phyloP scores from a whole-genome alignment of 106 monocot genomes.

The Dendrobium nobile region DNA sequence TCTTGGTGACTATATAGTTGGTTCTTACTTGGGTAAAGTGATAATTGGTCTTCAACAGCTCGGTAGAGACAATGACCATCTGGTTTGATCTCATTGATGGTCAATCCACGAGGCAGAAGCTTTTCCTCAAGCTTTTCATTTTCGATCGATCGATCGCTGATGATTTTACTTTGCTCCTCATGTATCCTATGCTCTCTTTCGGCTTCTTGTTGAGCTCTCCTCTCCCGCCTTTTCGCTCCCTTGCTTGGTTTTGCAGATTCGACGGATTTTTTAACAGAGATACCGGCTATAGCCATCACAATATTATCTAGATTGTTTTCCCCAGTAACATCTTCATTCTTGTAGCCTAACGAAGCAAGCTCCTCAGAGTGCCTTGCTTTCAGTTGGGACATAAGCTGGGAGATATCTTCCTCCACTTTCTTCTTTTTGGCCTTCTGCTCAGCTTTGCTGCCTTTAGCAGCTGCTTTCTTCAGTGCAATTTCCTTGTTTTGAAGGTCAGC shows the following conservation, averaged over 20 bases:
- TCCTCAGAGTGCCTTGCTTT: conserved; percentile 53
- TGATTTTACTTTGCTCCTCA: conserved; percentile 53
- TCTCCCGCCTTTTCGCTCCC: conserved; percentile 39
- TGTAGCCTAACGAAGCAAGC: conserved; percentile 44
- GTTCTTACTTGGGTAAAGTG: conserved; percentile 9
- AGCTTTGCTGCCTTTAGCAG: conserved; percentile 81
- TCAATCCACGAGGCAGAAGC: conserved; percentile 52
- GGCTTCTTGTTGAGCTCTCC: conserved; percentile 69
- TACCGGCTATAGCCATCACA: conserved; percentile 55
- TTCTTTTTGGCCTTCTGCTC: conserved; percentile 87
- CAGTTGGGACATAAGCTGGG: conserved; percentile 27
- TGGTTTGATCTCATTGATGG: conserved; percentile 58
- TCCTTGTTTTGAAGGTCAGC: conserved; percentile 60
- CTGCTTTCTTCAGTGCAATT: conserved; percentile 52
- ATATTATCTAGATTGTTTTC: conserved; percentile 31
- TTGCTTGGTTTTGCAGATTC: conserved; percentile 38
- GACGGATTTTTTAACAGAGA: conserved; percentile 17
- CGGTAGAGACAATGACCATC: conserved; percentile 83
- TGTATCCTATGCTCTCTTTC: conserved; percentile 68
- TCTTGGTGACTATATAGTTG: conserved; percentile 24
- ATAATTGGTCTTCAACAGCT: conserved; percentile 62
- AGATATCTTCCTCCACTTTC: conserved; percentile 73
- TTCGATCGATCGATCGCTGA: conserved; percentile 55
- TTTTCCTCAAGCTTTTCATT: conserved; percentile 50
- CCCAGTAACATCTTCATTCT: conserved; percentile 10